These are phyloP conservation scores for Sarocladiaceae sp. DNA, from an alignment of 2,329 filamentous ascomycete genomes.

Conservation along the genomic window DNA sequence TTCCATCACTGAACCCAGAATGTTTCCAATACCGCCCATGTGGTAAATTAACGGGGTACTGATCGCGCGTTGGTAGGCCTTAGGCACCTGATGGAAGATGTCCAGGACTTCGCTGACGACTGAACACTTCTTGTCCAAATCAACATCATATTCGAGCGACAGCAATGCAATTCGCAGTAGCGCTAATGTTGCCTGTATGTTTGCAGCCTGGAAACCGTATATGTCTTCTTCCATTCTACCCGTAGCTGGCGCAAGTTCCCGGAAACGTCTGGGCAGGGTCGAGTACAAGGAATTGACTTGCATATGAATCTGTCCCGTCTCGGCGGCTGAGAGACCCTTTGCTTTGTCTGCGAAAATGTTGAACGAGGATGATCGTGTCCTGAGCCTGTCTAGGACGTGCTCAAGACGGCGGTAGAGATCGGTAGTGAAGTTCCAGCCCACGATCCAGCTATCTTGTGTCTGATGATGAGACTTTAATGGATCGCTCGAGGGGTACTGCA, in stretches of 20 bases:
- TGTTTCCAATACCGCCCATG: constrained; percentile 23
- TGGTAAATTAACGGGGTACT: constrained; percentile 26
- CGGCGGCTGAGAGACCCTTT: neutral
- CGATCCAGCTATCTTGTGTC: constrained; percentile 35
- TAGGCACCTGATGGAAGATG: constrained; percentile 22
- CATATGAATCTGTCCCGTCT: neutral
- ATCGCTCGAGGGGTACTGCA: constrained; percentile 23
- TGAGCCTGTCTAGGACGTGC: constrained; percentile 30
- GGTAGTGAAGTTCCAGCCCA: constrained; percentile 52
- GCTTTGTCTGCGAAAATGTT: neutral
- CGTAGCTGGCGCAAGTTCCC: neutral
- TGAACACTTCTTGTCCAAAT: constrained; percentile 20
- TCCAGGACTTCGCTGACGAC: constrained; percentile 21
- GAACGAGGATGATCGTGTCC: constrained; percentile 7
- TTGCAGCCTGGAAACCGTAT: constrained; percentile 28
- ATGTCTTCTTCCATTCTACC: constrained; percentile 16
- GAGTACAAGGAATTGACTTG: constrained; percentile 9
- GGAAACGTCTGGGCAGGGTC: constrained; percentile 17
- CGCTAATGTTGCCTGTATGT: constrained; percentile 26
- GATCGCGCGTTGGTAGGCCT: constrained; percentile 21
- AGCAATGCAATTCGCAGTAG: constrained; percentile 23
- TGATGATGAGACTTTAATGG: neutral
- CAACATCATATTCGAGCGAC: constrained; percentile 17
- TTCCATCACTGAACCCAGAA: constrained; percentile 23
- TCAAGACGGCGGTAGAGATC: constrained; percentile 52